These are phyloP conservation scores for Fusarium agapanthi DNA, from an alignment of 2,329 filamentous ascomycete genomes.

Conservation along the genomic window DNA sequence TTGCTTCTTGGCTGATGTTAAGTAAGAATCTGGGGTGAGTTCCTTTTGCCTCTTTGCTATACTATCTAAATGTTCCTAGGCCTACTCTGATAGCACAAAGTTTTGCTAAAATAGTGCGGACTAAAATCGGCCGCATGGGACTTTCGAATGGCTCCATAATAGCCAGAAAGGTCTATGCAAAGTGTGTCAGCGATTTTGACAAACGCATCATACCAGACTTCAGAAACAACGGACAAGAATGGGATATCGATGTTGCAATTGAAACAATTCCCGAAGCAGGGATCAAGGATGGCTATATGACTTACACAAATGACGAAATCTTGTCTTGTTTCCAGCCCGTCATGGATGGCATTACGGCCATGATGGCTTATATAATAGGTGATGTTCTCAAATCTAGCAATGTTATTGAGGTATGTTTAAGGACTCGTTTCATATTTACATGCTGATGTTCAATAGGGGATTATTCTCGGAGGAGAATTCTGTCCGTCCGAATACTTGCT, in stretches of 20 bases:
- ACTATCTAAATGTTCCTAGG: background rate
- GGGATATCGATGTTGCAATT: background rate
- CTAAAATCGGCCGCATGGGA: background rate
- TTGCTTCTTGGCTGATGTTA: rapidly evolving
- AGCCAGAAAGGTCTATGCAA: background rate
- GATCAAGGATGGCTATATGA: background rate
- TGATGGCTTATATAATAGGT: background rate
- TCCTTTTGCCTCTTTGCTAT: rapidly evolving
- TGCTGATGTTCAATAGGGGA: rapidly evolving
- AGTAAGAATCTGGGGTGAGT: background rate
- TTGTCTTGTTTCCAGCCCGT: background rate
- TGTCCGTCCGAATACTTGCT: background rate
- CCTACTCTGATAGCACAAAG: background rate
- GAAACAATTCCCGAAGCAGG: background rate
- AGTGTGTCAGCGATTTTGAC: background rate
- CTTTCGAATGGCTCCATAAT: background rate
- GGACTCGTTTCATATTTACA: too few relatives aligned
- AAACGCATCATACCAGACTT: rapidly evolving
- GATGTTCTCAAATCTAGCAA: rapidly evolving
- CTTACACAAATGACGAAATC: background rate
- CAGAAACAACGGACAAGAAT: background rate
- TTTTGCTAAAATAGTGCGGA: background rate
- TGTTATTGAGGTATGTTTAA: background rate
- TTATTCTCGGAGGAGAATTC: background rate
- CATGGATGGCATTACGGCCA: rapidly evolving